Base-by-base conservation (phyloP, 1,284 basidiomycete species). In the Trichosporon coremiiforme region DNA sequence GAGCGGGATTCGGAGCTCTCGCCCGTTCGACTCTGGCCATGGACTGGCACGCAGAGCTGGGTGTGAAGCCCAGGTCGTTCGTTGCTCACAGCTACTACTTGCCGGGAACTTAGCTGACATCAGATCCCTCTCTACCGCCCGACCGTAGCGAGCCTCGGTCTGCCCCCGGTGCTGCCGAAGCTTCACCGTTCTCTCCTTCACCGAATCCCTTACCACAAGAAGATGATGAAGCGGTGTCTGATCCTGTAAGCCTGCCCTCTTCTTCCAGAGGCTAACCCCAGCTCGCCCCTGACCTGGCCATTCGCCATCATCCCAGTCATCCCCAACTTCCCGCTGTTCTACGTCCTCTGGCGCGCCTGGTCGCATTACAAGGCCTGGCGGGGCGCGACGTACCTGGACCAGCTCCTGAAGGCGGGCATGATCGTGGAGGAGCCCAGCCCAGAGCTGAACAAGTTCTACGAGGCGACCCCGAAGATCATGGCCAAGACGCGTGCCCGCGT, bases 261-360 rank as follows among this genome's bases (percentile, higher is more conserved):
- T 29, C 8, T 17, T 4, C 12, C 8, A 3, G 4, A n/a, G 0
- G 33, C 57, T 64, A 17, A 47, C 29, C 7, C 10, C 69, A 82
- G 81, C 36, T 73, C 75, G 2, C 83, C 83, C 13, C 22, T 83
- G 38, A 82, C 80, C 15, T 77, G 75, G 65, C 85, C 85, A 9
- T 83, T 86, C 71, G 85, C 83, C 29, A 79, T 85, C 65, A 78
- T 86, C 64, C 85, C 85, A 31, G 66, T 86, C 73, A 75, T 86
- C 13, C 85, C 85, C 66, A 86, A 86, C 75, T 83, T 82, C 72
- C 83, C 84, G 3, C 75, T 85, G 62, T 85, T 85, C 79, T 85
- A 85, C 80, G 82, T 85, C 57, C 78, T 85, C 9, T 86, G 85
- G 84, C 77, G 85, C 69, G 84, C 84, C 20, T 86, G 84, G 83